Evolutionary conservation across 139 green algal species (phyloP).

Genomic region (Tetradesmus lagerheimii): DNA sequence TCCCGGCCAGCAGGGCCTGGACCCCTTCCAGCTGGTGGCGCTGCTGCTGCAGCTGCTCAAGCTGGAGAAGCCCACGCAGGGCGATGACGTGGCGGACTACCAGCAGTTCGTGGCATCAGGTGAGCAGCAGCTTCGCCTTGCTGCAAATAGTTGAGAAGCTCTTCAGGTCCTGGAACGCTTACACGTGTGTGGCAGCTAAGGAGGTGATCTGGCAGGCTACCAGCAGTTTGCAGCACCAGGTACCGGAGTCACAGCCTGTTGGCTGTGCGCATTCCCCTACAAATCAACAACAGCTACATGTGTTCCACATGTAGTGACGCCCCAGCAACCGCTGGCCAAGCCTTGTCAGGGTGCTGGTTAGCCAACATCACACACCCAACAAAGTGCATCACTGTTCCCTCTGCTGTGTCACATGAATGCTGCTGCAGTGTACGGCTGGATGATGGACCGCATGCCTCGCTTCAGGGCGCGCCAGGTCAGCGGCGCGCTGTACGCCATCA

Average conservation of each 20-base stretch:
- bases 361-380: too few species aligned
- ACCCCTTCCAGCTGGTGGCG: slow-evolving; percentile 49
- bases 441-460: slow-evolving; percentile 32
- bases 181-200: too few species aligned
- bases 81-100: slow-evolving; percentile 43
- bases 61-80: not conserved
- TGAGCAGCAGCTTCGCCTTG: not conserved
- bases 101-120: slow-evolving; percentile 49
- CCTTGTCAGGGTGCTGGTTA: not conserved
- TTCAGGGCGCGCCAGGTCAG: not conserved
- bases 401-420: not conserved
- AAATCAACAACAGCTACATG: too few species aligned
- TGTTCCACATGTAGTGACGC: too few species aligned
- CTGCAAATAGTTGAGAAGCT: too few species aligned
- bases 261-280: too few species aligned
- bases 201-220: not conserved
- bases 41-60: slow-evolving; percentile 10
- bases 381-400: too few species aligned
- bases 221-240: not conserved
- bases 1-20: slow-evolving; percentile 9
- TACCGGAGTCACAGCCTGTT: too few species aligned
- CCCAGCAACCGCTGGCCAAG: too few species aligned
- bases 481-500: not conserved
- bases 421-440: slow-evolving; percentile 42
- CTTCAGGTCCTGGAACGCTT: too few species aligned